These are phyloP conservation scores for Bryoerythrophyllum caledonicum DNA, from an alignment of 225 moss, liverwort and hornwort species.

Conservation along the genomic window DNA sequence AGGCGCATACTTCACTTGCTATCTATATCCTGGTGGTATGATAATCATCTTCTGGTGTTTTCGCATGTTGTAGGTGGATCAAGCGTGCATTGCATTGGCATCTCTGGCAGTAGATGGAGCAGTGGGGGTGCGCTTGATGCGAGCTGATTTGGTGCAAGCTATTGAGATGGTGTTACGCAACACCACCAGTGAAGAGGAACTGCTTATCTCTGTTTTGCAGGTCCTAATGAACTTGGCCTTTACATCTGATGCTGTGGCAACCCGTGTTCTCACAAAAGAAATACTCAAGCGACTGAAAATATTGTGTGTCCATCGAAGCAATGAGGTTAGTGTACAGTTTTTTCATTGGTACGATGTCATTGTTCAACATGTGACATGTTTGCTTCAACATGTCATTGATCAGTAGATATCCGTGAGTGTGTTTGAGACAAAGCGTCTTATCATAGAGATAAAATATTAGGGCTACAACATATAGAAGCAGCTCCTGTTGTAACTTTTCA, in stretches of 20 bases:
- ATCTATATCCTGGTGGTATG: slow-evolving; percentile 21
- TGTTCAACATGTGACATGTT: slow-evolving; percentile 14
- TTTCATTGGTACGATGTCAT: neutral
- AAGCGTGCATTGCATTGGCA: slow-evolving; percentile 95
- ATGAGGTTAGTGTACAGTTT: slow-evolving; percentile 58
- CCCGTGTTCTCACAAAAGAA: slow-evolving; percentile 93
- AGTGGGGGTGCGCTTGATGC: slow-evolving; percentile 97
- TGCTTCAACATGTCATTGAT: neutral
- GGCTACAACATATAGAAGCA: slow-evolving; percentile 9
- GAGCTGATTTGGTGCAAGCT: slow-evolving; percentile 98
- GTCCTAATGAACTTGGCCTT: slow-evolving; percentile 96
- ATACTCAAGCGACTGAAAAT: slow-evolving; percentile 92
- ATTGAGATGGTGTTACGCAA: slow-evolving; percentile 94
- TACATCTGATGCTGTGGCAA: slow-evolving; percentile 95
- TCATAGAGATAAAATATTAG: slow-evolving; percentile 1
- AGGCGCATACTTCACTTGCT: slow-evolving; percentile 18
- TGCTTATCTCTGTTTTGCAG: slow-evolving; percentile 94
- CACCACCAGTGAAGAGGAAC: slow-evolving; percentile 62
- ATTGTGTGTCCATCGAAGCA: slow-evolving; percentile 76
- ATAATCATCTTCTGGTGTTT: slow-evolving; percentile 21
- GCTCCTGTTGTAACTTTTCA: slow-evolving; percentile 5
- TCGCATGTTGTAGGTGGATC: slow-evolving; percentile 80
- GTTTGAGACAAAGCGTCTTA: neutral
- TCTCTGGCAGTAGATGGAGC: slow-evolving; percentile 97
- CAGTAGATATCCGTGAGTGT: neutral